phyloP scores from a whole-genome alignment of 768 basidiomycete species.

The Clathrus columnatus region DNA sequence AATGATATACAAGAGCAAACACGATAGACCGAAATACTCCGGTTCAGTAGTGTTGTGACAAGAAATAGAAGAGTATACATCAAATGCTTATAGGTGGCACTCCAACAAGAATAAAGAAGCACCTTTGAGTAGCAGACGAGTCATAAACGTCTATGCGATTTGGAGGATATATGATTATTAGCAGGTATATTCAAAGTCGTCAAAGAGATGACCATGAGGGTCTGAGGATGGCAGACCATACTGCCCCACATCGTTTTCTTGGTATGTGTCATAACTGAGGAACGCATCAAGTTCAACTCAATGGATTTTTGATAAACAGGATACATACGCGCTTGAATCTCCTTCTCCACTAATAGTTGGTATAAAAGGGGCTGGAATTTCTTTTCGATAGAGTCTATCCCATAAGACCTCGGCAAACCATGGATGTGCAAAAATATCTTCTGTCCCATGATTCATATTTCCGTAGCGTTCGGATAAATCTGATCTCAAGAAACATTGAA shows the following conservation, averaged over 20 bases:
- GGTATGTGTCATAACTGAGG: constrained; percentile 65
- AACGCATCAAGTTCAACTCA: constrained; percentile 7
- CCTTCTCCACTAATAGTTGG: constrained; percentile 90
- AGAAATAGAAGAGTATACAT: no score
- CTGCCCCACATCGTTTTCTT: constrained; percentile 57
- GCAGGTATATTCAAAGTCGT: constrained; percentile 66
- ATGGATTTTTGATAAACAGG: constrained; percentile 8
- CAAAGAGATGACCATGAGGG: constrained; percentile 60
- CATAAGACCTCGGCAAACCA: constrained; percentile 97
- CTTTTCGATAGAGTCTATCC: constrained; percentile 67
- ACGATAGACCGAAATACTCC: no score
- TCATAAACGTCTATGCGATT: no score
- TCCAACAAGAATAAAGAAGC: no score
- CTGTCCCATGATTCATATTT: constrained; percentile 79
- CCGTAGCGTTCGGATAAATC: constrained; percentile 87
- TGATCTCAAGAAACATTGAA: constrained; percentile 81
- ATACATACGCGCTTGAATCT: constrained; percentile 83
- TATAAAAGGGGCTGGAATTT: constrained; percentile 92
- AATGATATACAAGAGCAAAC: no score
- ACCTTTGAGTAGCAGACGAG: no score
- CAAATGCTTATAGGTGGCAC: no score
- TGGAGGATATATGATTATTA: neutral
- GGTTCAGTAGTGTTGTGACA: no score
- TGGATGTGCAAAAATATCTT: constrained; percentile 85
- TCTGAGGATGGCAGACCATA: constrained; percentile 57